Percentiles rank a stretch among this genome's conserved stretches.
These are phyloP conservation scores for Diddensiella santjacobensis DNA, from an alignment of 805 yeast genomes.

Conservation along the genomic window DNA sequence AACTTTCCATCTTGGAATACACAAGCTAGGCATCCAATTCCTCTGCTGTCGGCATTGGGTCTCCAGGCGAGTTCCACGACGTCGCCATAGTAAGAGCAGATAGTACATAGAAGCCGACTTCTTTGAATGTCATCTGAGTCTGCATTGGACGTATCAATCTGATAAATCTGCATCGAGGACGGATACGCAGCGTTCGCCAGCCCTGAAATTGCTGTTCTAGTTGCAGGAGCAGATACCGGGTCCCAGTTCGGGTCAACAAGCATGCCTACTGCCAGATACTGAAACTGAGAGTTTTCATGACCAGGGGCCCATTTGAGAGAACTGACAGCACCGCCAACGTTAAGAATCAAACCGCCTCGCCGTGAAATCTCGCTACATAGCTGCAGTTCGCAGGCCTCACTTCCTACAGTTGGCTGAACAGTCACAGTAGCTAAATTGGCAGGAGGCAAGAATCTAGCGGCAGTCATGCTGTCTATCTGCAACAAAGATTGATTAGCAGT, in stretches of 20 bases:
- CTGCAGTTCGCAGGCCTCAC: neutral
- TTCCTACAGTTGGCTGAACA: neutral
- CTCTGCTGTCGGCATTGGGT: conserved; percentile 37
- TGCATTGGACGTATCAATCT: conserved; percentile 24
- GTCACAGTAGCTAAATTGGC: neutral
- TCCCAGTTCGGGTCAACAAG: conserved; percentile 36
- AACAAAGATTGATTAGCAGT: neutral
- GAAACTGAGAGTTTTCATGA: conserved; percentile 27
- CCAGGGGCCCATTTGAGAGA: conserved; percentile 49
- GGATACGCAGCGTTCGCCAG: conserved; percentile 12
- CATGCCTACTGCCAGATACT: conserved; percentile 50
- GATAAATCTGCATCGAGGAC: conserved; percentile 20
- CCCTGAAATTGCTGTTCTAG: conserved; percentile 31
- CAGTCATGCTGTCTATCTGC: neutral
- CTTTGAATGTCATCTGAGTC: neutral
- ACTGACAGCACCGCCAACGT: conserved; percentile 51
- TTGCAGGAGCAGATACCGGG: conserved; percentile 31
- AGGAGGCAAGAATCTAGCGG: neutral
- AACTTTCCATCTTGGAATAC: conserved; percentile 56
- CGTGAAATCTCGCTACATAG: neutral
- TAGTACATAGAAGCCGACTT: conserved; percentile 25
- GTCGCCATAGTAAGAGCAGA: conserved; percentile 34
- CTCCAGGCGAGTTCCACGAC: conserved; percentile 28
- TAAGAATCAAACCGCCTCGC: conserved; percentile 38
- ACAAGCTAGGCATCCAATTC: conserved; percentile 35